These are phyloP conservation scores for Heterobasidion parviporum DNA, from an alignment of 1,284 basidiomycete species.

Conservation along the genomic window DNA sequence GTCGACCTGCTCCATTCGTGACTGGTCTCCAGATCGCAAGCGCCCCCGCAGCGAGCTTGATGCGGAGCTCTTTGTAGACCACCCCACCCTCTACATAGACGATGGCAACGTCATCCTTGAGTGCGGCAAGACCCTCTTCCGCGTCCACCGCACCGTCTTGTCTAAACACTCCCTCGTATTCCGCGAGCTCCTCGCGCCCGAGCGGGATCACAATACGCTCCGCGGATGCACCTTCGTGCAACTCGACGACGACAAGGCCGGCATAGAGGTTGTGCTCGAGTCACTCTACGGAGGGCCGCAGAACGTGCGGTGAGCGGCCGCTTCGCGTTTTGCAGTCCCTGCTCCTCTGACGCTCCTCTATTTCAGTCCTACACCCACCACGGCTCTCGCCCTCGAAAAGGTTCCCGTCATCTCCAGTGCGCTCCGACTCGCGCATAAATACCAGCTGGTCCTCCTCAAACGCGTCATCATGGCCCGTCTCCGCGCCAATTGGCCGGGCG, in stretches of 20 bases:
- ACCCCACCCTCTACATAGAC: conserved; percentile 11
- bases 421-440: conserved; percentile 12
- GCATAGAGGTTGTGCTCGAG: conserved; percentile 4
- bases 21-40: neutral
- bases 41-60: conserved; percentile 1
- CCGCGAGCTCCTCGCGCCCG: neutral
- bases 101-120: conserved; percentile 11
- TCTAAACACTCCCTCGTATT: conserved; percentile 9
- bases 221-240: conserved; percentile 1
- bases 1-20: too few species aligned
- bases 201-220: neutral
- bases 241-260: conserved; percentile 7
- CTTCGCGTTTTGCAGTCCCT: neutral
- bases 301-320: conserved; percentile 10
- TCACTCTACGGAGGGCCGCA: conserved; percentile 5
- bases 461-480: conserved; percentile 6
- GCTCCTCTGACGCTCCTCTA: too few species aligned
- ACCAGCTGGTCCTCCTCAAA: conserved; percentile 5
- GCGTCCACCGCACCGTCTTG: conserved; percentile 11
- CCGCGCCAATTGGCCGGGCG: conserved; percentile 5
- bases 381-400: conserved; percentile 15
- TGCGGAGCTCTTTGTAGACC: conserved; percentile 2
- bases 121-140: conserved; percentile 8
- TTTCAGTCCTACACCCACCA: conserved; percentile 15
- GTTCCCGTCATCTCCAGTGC: conserved; percentile 15